Percentiles rank a stretch among this genome's conserved stretches.
phyloP scores from a whole-genome alignment of 371 early-diverging fungal genomes.

The Rhizomucor miehei region DNA sequence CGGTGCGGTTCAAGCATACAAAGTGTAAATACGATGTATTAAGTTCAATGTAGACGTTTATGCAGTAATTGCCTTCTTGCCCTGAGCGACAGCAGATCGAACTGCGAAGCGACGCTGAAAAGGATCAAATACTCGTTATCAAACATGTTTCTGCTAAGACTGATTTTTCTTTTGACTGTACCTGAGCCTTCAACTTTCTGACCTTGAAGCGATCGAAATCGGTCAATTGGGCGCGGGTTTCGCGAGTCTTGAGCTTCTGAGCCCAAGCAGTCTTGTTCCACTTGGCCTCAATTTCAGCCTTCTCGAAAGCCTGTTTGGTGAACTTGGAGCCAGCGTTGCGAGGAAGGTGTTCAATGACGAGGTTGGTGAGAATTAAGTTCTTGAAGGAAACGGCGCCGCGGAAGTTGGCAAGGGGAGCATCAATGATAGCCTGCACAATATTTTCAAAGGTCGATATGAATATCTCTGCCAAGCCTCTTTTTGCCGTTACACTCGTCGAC shows the following conservation, averaged over 20 bases:
- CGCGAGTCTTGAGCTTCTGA: constrained; percentile 85
- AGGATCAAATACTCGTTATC: constrained; percentile 2
- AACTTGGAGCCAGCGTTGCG: constrained; percentile 76
- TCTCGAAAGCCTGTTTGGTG: constrained; percentile 81
- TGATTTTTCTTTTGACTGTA: constrained; percentile 24
- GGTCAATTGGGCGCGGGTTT: constrained; percentile 71
- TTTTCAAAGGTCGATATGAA: background rate
- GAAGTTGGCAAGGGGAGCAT: constrained; percentile 93
- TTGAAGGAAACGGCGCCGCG: constrained; percentile 88
- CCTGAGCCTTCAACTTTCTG: constrained; percentile 78
- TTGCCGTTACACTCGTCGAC: constrained; percentile 13
- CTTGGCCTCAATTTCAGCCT: constrained; percentile 71
- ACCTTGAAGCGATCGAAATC: constrained; percentile 99
- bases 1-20: too few relatives aligned
- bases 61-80: constrained; percentile 25
- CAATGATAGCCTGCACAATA: constrained; percentile 80
- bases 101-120: constrained; percentile 41
- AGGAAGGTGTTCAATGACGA: constrained; percentile 83
- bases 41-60: too few relatives aligned
- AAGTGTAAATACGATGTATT: too few relatives aligned
- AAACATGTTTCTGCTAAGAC: background rate
- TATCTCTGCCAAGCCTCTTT: background rate
- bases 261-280: constrained; percentile 93
- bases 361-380: constrained; percentile 85
- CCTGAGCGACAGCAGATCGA: constrained; percentile 33